phyloP scores from a whole-genome alignment of 2,329 filamentous ascomycete species.

The Fusarium drepaniforme region DNA sequence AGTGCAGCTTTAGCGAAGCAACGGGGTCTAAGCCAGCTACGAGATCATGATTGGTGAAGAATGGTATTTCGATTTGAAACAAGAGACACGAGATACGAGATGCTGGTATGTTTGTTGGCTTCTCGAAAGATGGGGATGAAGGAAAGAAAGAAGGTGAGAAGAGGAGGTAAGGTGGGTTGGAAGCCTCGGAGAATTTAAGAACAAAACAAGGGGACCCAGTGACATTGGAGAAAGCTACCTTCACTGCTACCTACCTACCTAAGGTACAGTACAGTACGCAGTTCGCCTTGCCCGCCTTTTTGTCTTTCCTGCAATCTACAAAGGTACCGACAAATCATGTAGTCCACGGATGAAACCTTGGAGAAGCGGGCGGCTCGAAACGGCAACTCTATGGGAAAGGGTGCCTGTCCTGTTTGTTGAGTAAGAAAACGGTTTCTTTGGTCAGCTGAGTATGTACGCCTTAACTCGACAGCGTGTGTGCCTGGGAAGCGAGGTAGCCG shows the following conservation, averaged over 20 bases:
- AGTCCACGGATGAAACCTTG: slow-evolving; percentile 6
- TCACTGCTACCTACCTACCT: neutral
- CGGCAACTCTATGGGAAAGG: slow-evolving; percentile 9
- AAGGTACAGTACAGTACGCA: neutral
- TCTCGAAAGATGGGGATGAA: neutral
- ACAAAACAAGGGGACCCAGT: neutral
- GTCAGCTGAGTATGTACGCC: neutral
- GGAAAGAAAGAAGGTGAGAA: neutral
- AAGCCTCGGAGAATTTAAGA: slow-evolving; percentile 13
- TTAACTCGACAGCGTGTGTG: neutral
- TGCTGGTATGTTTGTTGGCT: slow-evolving; percentile 13
- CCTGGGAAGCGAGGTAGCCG: neutral
- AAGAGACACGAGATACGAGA: slow-evolving; percentile 11
- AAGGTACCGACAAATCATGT: slow-evolving; percentile 4
- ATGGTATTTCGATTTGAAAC: neutral
- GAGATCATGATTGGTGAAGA: slow-evolving; percentile 31
- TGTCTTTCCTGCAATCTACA: neutral
- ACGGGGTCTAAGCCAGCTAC: neutral
- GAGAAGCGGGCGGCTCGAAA: slow-evolving; percentile 29
- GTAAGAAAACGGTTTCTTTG: neutral
- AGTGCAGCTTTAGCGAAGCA: slow-evolving; percentile 15
- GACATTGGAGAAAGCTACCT: neutral
- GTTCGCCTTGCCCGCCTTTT: neutral
- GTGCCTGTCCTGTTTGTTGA: neutral
- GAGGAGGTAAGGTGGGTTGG: neutral